Evolutionary conservation across 495 filamentous ascomycete genomes (phyloP), one percentile per base, ranked within the genome.

Genomic region (Astrocystis sublimbata): DNA sequence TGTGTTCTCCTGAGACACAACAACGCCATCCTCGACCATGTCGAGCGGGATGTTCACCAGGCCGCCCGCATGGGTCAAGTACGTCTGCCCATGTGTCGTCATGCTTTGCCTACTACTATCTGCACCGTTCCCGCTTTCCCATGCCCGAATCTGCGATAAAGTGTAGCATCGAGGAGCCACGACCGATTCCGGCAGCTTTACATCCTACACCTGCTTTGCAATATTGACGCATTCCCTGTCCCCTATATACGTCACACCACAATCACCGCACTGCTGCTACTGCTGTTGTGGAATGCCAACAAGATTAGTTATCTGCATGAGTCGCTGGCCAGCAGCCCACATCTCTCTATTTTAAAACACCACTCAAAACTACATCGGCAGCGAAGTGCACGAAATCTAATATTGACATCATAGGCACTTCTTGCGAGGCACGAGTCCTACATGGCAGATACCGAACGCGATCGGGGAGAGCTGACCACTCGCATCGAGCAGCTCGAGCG

Each of bases 61-160:
- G 93, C 93, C 12, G 93, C 92, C 35, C 81, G 87, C 62, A 82
- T 97, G 71, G 93, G 93, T 47, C 89, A 97, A 89, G 93, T 96
- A 76, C 60, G 83, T 47, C n/a, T n/a, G n/a, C n/a, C n/a, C 42
- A 23, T 47, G 19, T 58, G 24, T 24, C 19, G 19, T 9, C 33
- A 15, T 9, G 2, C 51, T 26, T 10, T 19, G 7, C 33, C 28
- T 26, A n/a, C n/a, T n/a, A n/a, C n/a, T 24, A 10, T 46, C 38
- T 28, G 7, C 40, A 28, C 31, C 1, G 9, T 31, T 26, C 46
- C 26, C 26, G 4, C 7, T 31, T 9, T 17, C 23, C 8, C 28
- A 7, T 19, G 12, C 17, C 26, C 6, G 6, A 6, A 5, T 50
- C 46, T 31, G n/a, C 46, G 8, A n/a, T 50, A 15, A 49, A 26